phyloP scores from a whole-genome alignment of 768 basidiomycete genomes.

The Leccinellum rugosiceps region DNA sequence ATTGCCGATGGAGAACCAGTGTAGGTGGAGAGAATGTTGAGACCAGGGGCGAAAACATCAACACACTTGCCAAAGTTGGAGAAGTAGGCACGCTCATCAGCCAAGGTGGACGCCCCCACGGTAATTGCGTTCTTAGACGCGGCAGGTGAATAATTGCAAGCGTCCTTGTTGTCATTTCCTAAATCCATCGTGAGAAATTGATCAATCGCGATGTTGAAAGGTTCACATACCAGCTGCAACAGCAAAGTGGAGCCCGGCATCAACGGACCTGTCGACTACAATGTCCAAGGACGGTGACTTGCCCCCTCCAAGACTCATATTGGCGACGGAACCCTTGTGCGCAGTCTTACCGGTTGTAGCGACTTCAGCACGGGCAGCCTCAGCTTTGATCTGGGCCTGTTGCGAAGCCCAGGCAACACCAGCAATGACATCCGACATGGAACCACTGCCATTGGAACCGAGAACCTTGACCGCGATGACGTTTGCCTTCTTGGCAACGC shows the following conservation, averaged over 20 bases:
- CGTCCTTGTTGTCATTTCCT: constrained; percentile 85
- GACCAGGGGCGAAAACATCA: constrained; percentile 87
- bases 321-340: constrained; percentile 94
- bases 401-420: constrained; percentile 82
- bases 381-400: constrained; percentile 50
- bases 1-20: constrained; percentile 58
- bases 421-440: constrained; percentile 89
- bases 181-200: not conserved
- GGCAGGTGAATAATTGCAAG: constrained; percentile 92
- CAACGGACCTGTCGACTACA: constrained; percentile 83
- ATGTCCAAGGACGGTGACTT: constrained; percentile 83
- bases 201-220: not conserved
- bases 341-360: constrained; percentile 70
- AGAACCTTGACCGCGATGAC: constrained; percentile 91
- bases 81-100: constrained; percentile 84
- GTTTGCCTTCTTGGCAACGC: constrained; percentile 92
- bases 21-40: constrained; percentile 90
- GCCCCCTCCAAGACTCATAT: constrained; percentile 97
- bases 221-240: constrained; percentile 83
- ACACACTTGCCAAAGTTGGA: constrained; percentile 92
- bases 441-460: constrained; percentile 90
- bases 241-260: constrained; percentile 87
- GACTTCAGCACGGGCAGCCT: constrained; percentile 61
- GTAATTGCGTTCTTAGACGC: constrained; percentile 87
- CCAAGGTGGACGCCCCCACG: constrained; percentile 86